phyloP scores from a whole-genome alignment of 2,329 filamentous ascomycete genomes.

The Didymella sp. region DNA sequence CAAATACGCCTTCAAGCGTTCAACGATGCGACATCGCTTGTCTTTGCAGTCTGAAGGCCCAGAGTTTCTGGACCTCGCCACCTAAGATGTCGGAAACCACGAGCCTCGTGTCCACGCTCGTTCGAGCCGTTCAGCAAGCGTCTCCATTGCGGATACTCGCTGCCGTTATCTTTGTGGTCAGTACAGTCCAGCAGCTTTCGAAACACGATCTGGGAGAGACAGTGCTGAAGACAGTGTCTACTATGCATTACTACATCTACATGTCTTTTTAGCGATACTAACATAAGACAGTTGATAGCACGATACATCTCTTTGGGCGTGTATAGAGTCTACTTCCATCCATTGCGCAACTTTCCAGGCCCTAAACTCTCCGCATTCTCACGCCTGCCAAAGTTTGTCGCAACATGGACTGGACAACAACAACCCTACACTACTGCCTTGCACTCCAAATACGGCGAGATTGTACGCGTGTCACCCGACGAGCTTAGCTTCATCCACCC shows the following conservation, averaged over 20 bases:
- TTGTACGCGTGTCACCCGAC: constrained; percentile 52
- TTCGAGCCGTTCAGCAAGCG: not conserved
- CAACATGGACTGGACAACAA: constrained; percentile 16
- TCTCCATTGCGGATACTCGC: not conserved
- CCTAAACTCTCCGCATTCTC: constrained; percentile 48
- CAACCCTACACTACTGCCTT: constrained; percentile 28
- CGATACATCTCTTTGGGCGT: not conserved
- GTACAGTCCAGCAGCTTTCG: not conserved
- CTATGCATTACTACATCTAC: not conserved
- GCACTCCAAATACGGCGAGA: constrained; percentile 52
- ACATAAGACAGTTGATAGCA: not conserved
- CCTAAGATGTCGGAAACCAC: not conserved
- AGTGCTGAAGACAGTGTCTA: not conserved
- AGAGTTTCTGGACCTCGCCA: not conserved
- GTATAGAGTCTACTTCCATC: constrained; percentile 43
- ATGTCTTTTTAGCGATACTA: not conserved
- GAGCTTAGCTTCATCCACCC: constrained; percentile 51
- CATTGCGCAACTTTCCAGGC: constrained; percentile 53
- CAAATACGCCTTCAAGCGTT: not conserved
- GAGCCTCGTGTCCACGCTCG: not conserved
- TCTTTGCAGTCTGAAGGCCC: not conserved
- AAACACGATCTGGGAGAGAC: not conserved
- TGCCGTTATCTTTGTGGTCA: not conserved
- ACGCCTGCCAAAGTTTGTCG: constrained; percentile 41
- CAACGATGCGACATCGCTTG: not conserved